Conservation (phyloP, 805 yeast genomes). For the Wickerhamiella kurtzmanii region DNA sequence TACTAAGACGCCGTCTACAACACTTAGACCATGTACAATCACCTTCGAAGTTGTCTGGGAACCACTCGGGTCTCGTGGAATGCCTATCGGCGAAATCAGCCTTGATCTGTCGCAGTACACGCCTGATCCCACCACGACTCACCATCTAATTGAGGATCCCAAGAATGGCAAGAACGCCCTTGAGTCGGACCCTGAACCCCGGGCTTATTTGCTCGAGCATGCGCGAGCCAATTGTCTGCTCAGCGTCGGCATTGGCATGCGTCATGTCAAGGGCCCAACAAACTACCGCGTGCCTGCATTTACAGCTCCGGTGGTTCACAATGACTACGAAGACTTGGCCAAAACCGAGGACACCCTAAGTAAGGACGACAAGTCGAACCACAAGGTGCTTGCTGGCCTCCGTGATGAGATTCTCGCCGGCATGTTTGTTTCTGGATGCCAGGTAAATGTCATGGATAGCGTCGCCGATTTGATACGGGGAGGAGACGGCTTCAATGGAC, state of each 20-base stretch:
- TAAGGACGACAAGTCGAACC: constrained; percentile 28
- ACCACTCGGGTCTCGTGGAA: constrained; percentile 27
- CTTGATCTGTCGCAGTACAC: constrained; percentile 65
- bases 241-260: constrained; percentile 38
- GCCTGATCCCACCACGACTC: background rate
- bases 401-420: background rate
- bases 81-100: constrained; percentile 50
- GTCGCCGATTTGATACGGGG: constrained; percentile 63
- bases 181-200: constrained; percentile 30
- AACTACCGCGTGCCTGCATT: constrained; percentile 29
- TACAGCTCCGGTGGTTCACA: constrained; percentile 38
- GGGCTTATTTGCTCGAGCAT: constrained; percentile 48
- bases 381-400: background rate
- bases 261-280: constrained; percentile 31
- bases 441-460: constrained; percentile 51
- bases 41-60: constrained; percentile 36
- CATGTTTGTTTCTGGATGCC: background rate
- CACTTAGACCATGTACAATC: constrained; percentile 28
- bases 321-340: constrained; percentile 18
- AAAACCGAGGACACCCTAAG: constrained; percentile 8
- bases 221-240: constrained; percentile 61
- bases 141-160: background rate
- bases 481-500: constrained; percentile 41
- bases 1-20: constrained; percentile 24
- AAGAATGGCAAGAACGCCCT: constrained; percentile 23